Evolutionary conservation across 2,329 filamentous ascomycete genomes (phyloP), one percentile per base, ranked within the genome.

Genomic region (Penicillium polonicum): DNA sequence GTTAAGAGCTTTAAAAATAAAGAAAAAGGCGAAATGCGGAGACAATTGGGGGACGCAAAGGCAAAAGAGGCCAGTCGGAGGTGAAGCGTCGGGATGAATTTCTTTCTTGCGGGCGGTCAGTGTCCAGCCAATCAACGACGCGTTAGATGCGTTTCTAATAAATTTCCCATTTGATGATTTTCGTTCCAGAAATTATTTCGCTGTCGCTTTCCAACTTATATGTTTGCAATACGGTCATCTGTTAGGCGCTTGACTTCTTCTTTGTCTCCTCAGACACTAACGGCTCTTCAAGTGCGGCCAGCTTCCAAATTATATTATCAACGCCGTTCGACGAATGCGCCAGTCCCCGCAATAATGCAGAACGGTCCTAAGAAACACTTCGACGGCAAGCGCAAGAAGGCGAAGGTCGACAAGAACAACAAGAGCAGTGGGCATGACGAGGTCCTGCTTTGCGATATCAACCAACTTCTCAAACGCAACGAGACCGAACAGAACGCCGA

Each of bases 341-440:
- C 62, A 61, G 53, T 61, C 53, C 56, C 63, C 60, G 48, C 55
- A 50, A 64, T 56, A 60, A 74, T 74, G 72, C 60, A 65, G 52
- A 65, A 65, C 52, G 55, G 59, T 48, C 65, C 65, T 35, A 69
- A 65, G 59, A 70, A 67, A 58, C 60, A 64, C 19, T 57, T 58
- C 38, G 63, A 62, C 52, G 60, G 59, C 43, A 75, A 71, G 58
- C 66, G 65, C 54, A 74, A 73, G 84, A 79, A 80, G 81, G 55
- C 55, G 36, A 82, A 85, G 68, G 80, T 81, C 61, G 83, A 50
- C n/a, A 50, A 83, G 64, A 83, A 84, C 58, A 86, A 86, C 2
- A 83, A 83, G 42, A 83, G 83, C 60, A 87, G 85, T 9, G 85
- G 85, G 0, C 79, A 80, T 21, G 88, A 91, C 59, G 86, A 91